Evolutionary conservation across 2,329 filamentous ascomycete genomes (phyloP).

Genomic region (Coniochaeta pulveracea): DNA sequence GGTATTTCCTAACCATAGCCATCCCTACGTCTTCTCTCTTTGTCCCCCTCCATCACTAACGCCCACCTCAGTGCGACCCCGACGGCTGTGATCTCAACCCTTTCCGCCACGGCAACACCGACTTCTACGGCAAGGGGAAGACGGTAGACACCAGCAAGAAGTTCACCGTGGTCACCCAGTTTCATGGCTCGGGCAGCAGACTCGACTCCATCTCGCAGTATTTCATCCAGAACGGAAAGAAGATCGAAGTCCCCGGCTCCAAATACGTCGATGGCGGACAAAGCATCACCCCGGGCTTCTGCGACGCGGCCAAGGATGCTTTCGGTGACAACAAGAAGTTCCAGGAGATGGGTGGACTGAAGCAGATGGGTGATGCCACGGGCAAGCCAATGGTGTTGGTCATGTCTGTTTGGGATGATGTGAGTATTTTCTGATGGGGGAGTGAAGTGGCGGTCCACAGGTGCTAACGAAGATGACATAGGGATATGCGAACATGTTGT

Average conservation of each 20-base stretch:
- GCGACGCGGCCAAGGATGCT: slow-evolving; percentile 39
- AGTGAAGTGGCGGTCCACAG: background rate
- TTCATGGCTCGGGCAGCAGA: slow-evolving; percentile 19
- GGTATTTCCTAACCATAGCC: too few species aligned
- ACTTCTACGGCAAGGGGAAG: slow-evolving; percentile 43
- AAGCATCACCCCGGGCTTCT: slow-evolving; percentile 48
- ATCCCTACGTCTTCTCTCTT: too few species aligned
- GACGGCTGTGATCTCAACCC: slow-evolving; percentile 51
- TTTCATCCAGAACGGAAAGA: slow-evolving; percentile 42
- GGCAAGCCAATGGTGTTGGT: slow-evolving; percentile 51
- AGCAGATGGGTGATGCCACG: slow-evolving; percentile 42
- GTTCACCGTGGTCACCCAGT: slow-evolving; percentile 48
- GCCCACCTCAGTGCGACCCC: slow-evolving; percentile 48
- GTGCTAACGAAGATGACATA: slow-evolving; percentile 4
- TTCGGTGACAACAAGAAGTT: slow-evolving; percentile 44
- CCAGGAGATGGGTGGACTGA: slow-evolving; percentile 41
- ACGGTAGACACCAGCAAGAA: slow-evolving; percentile 39
- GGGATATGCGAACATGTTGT: slow-evolving; percentile 47
- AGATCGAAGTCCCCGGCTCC: slow-evolving; percentile 31
- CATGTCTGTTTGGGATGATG: slow-evolving; percentile 42
- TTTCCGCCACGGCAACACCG: slow-evolving; percentile 37
- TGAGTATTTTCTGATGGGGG: slow-evolving; percentile 9
- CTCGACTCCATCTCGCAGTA: slow-evolving; percentile 37
- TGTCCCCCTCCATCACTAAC: too few species aligned
- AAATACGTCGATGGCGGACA: slow-evolving; percentile 13